Evolutionary conservation across 352 stramenopile genomes (phyloP).

Genomic region (Paralagenidium karlingii): DNA sequence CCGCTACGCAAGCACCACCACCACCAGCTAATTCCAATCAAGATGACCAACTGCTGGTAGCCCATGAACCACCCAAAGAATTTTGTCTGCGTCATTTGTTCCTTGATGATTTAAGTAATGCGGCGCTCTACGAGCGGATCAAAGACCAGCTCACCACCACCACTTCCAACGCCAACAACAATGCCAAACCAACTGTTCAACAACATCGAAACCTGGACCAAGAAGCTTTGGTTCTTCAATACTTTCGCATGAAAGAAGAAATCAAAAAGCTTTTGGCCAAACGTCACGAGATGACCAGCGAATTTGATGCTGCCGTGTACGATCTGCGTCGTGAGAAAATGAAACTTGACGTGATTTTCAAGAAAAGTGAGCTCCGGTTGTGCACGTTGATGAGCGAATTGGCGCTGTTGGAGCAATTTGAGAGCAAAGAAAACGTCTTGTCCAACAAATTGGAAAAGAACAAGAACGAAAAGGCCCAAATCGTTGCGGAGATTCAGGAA

Average conservation of each 20-base stretch:
- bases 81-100: constrained; percentile 6
- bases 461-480: constrained; percentile 73
- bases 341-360: constrained; percentile 76
- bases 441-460: constrained; percentile 78
- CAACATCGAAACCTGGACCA: constrained; percentile 13
- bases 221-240: constrained; percentile 28
- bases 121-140: too few species aligned
- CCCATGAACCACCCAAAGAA: background rate
- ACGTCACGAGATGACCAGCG: constrained; percentile 38
- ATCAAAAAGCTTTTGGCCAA: constrained; percentile 47
- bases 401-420: constrained; percentile 83
- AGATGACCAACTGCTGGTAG: background rate
- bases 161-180: background rate
- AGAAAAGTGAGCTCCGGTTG: constrained; percentile 79
- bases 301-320: constrained; percentile 84
- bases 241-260: constrained; percentile 57
- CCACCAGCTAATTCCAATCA: background rate
- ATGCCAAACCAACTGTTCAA: background rate
- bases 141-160: background rate
- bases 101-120: constrained; percentile 1
- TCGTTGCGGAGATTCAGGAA: constrained; percentile 64
- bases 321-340: constrained; percentile 81
- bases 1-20: background rate
- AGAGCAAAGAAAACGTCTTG: constrained; percentile 82
- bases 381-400: constrained; percentile 82